phyloP scores from a whole-genome alignment of 768 basidiomycete species.

The Clavaria fumosa region DNA sequence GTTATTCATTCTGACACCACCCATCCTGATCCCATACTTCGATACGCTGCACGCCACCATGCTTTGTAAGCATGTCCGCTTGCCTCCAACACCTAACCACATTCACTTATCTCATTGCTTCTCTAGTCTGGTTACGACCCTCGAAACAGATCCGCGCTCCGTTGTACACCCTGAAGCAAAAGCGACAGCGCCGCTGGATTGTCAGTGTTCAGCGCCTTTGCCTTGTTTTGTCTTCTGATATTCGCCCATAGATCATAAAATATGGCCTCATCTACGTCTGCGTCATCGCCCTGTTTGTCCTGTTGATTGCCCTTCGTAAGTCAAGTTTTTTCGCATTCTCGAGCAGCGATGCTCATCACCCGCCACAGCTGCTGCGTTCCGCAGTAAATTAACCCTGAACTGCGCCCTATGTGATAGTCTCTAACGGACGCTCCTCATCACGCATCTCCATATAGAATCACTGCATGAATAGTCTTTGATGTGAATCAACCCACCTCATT shows the following conservation, averaged over 20 bases:
- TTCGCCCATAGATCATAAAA: constrained; percentile 54
- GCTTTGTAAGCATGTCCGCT: constrained; percentile 47
- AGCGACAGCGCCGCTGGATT: constrained; percentile 79
- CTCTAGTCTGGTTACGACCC: constrained; percentile 81
- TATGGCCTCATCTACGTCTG: constrained; percentile 67
- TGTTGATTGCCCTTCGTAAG: constrained; percentile 68
- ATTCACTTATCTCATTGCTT: constrained; percentile 11
- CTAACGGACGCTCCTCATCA: constrained; percentile 32
- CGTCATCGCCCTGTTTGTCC: constrained; percentile 54
- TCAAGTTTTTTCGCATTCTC: constrained; percentile 13
- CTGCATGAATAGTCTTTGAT: too few species aligned
- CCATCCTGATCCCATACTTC: constrained; percentile 79
- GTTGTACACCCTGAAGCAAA: constrained; percentile 79
- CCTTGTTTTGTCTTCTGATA: constrained; percentile 3
- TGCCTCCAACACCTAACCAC: constrained; percentile 2
- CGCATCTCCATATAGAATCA: too few species aligned
- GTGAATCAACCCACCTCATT: too few species aligned
- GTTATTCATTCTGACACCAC: constrained; percentile 81
- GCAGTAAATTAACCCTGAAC: constrained; percentile 38
- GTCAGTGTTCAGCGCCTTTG: constrained; percentile 28
- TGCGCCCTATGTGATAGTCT: constrained; percentile 56
- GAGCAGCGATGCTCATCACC: constrained; percentile 7
- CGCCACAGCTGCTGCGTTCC: constrained; percentile 42
- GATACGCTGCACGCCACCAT: constrained; percentile 84
- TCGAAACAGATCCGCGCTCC: constrained; percentile 91